Evolutionary conservation across 768 basidiomycete genomes (phyloP), one percentile per base, ranked within the genome.

Genomic region (Boletus insuetus): DNA sequence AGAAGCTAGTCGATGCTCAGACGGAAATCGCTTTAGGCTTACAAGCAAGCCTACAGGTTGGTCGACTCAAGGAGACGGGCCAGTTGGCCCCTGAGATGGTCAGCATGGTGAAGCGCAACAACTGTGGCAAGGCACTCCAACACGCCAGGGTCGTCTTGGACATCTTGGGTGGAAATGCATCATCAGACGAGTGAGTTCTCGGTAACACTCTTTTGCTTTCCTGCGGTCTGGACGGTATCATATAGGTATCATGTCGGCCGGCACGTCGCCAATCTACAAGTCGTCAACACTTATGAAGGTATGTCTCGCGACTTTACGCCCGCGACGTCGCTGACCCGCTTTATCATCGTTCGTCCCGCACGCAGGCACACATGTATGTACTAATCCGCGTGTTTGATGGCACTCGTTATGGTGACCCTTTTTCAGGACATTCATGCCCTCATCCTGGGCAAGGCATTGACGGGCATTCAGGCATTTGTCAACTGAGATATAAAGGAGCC

Each of bases 251-350:
- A 94, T 66, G 85, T 98, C 51, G 92, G 91, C n/a, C 76, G 96
- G 34, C 95, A 98, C 74, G 94, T 91, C 10, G 89, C 90, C 1
- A 98, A 98, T 71, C 69, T 97, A 56, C 95, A 98, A 67, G 89
- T 98, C n/a, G 87, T 93, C 9, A 94, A 94, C 63, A 98, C 94
- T 0, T 97, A 97, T 67, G 94, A 97, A 78, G 94, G 91, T 79
- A 68, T 31, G 76, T 46, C 8, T 29, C 24, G 17, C 20, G 6
- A 41, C 16, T 39, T 29, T 29, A 19, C 38, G 38, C n/a, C 9
- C 17, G 14, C n/a, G 38, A 35, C 38, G 12, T 39, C 17, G 43
- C 54, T 62, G 24, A 61, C 46, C 49, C 37, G 32, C 24, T 24
- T 24, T 24, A 24, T 29, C 29, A 29, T 37, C 20, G 48, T 45